Conservation (phyloP, 306 rosid species). For the Acacia melanoxylon region DNA sequence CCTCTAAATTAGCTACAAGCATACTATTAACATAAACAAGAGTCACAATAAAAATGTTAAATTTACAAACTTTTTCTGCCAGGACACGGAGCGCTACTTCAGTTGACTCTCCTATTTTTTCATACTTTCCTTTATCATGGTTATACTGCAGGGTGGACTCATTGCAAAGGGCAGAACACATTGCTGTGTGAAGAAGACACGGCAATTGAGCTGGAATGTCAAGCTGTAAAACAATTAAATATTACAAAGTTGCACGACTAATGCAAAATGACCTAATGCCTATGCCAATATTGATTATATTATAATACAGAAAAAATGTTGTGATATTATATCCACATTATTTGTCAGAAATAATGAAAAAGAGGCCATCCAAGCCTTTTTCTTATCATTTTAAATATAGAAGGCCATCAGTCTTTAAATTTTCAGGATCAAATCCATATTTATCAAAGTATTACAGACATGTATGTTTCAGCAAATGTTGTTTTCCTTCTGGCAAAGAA, state of each 20-base stretch:
- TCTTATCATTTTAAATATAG: constrained; percentile 2
- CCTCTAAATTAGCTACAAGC: constrained; percentile 20
- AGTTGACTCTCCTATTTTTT: constrained; percentile 99
- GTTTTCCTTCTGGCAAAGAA: not conserved
- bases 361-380: not conserved
- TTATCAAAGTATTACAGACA: not conserved
- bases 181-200: constrained; percentile 92
- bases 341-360: constrained; percentile 7
- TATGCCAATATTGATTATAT: not conserved
- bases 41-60: constrained; percentile 29
- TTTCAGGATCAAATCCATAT: not conserved
- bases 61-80: constrained; percentile 74
- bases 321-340: not conserved
- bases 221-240: constrained; percentile 59
- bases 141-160: constrained; percentile 91
- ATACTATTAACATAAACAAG: constrained; percentile 8
- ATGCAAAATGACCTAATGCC: constrained; percentile 13
- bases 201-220: constrained; percentile 81
- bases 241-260: constrained; percentile 21
- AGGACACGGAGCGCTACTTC: constrained; percentile 98
- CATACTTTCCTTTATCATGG: constrained; percentile 84
- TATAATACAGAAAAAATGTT: not conserved
- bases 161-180: constrained; percentile 95
- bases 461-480: not conserved
- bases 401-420: not conserved